A percentile compares a stretch with the other conserved stretches of the same genome.
phyloP scores from a whole-genome alignment of 2,329 filamentous ascomycete genomes.

The Alternaria ventricosa region DNA sequence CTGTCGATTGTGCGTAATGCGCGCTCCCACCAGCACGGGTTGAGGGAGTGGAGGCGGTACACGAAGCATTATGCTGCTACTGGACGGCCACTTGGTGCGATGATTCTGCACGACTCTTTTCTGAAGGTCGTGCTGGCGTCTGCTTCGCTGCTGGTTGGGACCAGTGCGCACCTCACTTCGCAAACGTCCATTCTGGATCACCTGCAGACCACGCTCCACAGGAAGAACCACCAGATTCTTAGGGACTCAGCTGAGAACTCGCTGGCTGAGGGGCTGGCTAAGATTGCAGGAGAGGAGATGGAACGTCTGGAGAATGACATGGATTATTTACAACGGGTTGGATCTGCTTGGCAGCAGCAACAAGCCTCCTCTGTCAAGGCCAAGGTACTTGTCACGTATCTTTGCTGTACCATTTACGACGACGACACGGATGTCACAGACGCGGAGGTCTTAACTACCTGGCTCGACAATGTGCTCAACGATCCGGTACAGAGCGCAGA shows the following conservation, averaged over 20 bases:
- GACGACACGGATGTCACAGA: conserved; percentile 74
- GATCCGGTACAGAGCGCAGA: conserved; percentile 85
- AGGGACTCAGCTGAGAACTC: conserved; percentile 36
- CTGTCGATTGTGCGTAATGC: conserved; percentile 89
- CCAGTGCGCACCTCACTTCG: conserved; percentile 62
- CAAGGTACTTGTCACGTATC: conserved; percentile 78
- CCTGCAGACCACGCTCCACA: conserved; percentile 51
- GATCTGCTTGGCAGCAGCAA: conserved; percentile 83
- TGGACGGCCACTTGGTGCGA: conserved; percentile 84
- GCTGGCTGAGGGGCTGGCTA: conserved; percentile 65
- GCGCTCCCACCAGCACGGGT: conserved; percentile 66
- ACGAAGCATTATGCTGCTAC: conserved; percentile 80
- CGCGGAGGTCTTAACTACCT: conserved; percentile 76
- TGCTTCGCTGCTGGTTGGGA: conserved; percentile 74
- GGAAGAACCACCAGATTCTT: conserved; percentile 22
- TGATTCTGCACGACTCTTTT: conserved; percentile 88
- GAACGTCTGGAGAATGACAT: conserved; percentile 84
- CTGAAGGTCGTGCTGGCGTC: conserved; percentile 82
- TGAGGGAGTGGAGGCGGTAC: conserved; percentile 88
- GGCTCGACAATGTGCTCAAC: conserved; percentile 82
- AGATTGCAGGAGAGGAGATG: conserved; percentile 82
- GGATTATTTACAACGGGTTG: conserved; percentile 81
- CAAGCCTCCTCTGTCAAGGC: conserved; percentile 87
- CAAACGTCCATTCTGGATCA: conserved; percentile 74
- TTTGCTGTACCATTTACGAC: conserved; percentile 84